A percentile compares a stretch with the other conserved stretches of the same genome.
These are phyloP conservation scores for Pisolithus microcarpus DNA, from an alignment of 768 basidiomycete genomes.

Conservation along the genomic window DNA sequence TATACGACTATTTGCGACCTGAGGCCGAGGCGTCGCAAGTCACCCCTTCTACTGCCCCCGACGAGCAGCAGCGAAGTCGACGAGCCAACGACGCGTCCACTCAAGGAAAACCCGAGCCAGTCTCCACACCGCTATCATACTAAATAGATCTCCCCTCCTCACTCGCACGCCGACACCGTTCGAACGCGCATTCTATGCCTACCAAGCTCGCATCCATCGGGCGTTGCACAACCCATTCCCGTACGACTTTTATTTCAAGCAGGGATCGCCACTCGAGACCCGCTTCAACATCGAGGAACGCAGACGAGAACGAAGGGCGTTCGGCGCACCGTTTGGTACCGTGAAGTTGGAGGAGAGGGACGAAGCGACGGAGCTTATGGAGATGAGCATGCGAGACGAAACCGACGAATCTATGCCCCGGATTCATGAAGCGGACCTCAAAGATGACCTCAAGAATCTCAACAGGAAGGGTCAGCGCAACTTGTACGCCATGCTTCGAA, in stretches of 20 bases:
- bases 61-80: slow-evolving; percentile 1
- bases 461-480: slow-evolving; percentile 82
- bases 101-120: slow-evolving; percentile 29
- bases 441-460: slow-evolving; percentile 60
- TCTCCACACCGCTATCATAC: slow-evolving; percentile 58
- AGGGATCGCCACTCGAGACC: slow-evolving; percentile 76
- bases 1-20: slow-evolving; percentile 39
- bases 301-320: slow-evolving; percentile 62
- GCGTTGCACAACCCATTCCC: slow-evolving; percentile 87
- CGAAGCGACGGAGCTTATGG: slow-evolving; percentile 47
- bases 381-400: slow-evolving; percentile 52
- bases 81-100: slow-evolving; percentile 14
- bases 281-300: slow-evolving; percentile 74
- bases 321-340: slow-evolving; percentile 55
- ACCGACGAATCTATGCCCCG: slow-evolving; percentile 58
- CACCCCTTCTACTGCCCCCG: slow-evolving; percentile 1
- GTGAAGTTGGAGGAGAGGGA: slow-evolving; percentile 36
- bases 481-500: slow-evolving; percentile 76
- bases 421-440: slow-evolving; percentile 51
- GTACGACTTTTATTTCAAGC: slow-evolving; percentile 89
- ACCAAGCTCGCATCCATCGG: slow-evolving; percentile 77
- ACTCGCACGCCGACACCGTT: slow-evolving; percentile 67
- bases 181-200: slow-evolving; percentile 75
- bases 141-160: slow-evolving; percentile 72
- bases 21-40: slow-evolving; percentile 19